These are phyloP conservation scores for Paecilomyces fulvus DNA, from an alignment of 2,329 filamentous ascomycete genomes.

Conservation along the genomic window DNA sequence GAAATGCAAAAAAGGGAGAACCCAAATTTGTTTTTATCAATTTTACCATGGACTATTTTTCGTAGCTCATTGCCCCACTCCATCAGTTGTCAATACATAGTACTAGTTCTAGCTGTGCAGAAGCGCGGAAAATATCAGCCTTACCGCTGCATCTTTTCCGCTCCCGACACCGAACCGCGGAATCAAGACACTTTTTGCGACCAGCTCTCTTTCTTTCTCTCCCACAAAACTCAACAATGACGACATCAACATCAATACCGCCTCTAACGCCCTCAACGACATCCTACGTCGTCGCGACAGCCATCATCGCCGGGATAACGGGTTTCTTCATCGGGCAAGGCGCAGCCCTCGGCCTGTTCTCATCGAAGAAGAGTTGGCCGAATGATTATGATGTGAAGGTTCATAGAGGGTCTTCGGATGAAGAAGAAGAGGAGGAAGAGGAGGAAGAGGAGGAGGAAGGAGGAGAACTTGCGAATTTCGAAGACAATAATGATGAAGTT, in stretches of 20 bases:
- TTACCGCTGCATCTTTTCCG: not conserved
- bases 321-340: conserved; percentile 66
- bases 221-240: conserved; percentile 13
- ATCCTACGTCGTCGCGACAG: conserved; percentile 62
- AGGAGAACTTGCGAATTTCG: conserved; percentile 39
- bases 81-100: too few species aligned
- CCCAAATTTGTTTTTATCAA: not conserved
- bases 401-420: conserved; percentile 35
- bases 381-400: conserved; percentile 47
- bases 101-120: not conserved
- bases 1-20: not conserved
- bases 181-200: not conserved
- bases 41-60: not conserved
- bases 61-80: not conserved
- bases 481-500: conserved; percentile 66
- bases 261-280: conserved; percentile 43
- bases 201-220: not conserved
- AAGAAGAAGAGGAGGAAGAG: conserved; percentile 32
- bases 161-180: not conserved
- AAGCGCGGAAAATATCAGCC: not conserved
- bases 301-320: conserved; percentile 62
- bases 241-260: conserved; percentile 24
- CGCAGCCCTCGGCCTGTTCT: conserved; percentile 64
- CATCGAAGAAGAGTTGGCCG: conserved; percentile 44
- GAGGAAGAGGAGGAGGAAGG: conserved; percentile 56